Evolutionary conservation across 495 filamentous ascomycete species (phyloP).

Genomic region (Neurospora sp.): DNA sequence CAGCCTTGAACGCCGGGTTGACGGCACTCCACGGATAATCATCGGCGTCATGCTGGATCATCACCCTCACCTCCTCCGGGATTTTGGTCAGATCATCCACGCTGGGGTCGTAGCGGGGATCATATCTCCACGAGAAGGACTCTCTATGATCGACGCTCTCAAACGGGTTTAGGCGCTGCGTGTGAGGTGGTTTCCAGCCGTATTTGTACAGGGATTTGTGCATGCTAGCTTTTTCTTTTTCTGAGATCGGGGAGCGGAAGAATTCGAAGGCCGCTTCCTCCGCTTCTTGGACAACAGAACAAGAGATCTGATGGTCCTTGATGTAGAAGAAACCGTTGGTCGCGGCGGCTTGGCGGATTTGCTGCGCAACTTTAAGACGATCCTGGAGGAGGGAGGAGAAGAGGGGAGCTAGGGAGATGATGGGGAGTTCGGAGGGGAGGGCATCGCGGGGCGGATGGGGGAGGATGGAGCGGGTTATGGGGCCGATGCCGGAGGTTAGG

Average conservation of each 20-base stretch:
- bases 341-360: conserved; percentile 33
- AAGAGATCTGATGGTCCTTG: conserved; percentile 40
- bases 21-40: conserved; percentile 41
- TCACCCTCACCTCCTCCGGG: conserved; percentile 26
- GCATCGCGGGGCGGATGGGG: conserved; percentile 29
- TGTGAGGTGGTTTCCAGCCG: conserved; percentile 16
- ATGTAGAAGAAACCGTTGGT: conserved; percentile 43
- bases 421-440: conserved; percentile 38
- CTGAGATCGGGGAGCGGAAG: conserved; percentile 32
- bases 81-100: conserved; percentile 22
- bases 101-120: conserved; percentile 35
- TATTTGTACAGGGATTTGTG: conserved; percentile 19
- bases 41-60: conserved; percentile 34
- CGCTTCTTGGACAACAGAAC: conserved; percentile 24
- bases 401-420: conserved; percentile 34
- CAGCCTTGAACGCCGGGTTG: conserved; percentile 30
- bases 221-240: conserved; percentile 28
- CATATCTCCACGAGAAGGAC: conserved; percentile 35
- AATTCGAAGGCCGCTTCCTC: conserved; percentile 26
- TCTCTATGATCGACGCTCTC: conserved; percentile 31
- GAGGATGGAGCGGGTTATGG: conserved; percentile 27
- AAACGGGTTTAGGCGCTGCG: conserved; percentile 25
- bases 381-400: conserved; percentile 21
- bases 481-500: conserved; percentile 31
- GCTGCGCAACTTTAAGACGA: conserved; percentile 25